These are phyloP conservation scores for Torrubiella hemipterigena DNA, from an alignment of 2,329 filamentous ascomycete genomes.

Conservation along the genomic window DNA sequence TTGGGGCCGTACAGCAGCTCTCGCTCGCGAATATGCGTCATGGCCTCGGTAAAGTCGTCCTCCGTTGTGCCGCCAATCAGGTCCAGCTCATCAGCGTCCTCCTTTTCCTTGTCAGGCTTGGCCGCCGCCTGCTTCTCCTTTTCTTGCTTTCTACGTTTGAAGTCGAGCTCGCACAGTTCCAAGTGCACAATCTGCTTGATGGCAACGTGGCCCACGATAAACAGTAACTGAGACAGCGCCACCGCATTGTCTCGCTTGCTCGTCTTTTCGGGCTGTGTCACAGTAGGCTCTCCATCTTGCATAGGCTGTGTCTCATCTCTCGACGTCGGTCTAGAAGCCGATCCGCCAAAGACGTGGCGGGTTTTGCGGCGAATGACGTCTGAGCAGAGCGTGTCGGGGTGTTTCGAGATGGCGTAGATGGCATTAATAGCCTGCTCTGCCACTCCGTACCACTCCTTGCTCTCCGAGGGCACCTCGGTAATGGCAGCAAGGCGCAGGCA, in stretches of 20 bases:
- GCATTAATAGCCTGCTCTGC: slow-evolving; percentile 94
- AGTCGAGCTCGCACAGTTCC: slow-evolving; percentile 93
- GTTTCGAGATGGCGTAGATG: slow-evolving; percentile 87
- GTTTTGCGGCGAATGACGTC: slow-evolving; percentile 84
- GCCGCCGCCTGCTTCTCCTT: slow-evolving; percentile 55
- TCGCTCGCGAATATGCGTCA: slow-evolving; percentile 71
- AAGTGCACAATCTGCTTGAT: slow-evolving; percentile 99
- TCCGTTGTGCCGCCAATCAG: slow-evolving; percentile 94
- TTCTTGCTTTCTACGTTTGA: slow-evolving; percentile 89
- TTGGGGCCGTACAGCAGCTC: slow-evolving; percentile 73
- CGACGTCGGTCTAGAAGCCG: slow-evolving; percentile 34
- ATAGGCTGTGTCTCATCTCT: slow-evolving; percentile 29
- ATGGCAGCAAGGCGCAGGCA: slow-evolving; percentile 71
- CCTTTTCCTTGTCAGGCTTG: slow-evolving; percentile 39
- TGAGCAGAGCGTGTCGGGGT: slow-evolving; percentile 86
- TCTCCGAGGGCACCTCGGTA: slow-evolving; percentile 73
- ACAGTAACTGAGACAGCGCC: slow-evolving; percentile 78
- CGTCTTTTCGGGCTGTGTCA: slow-evolving; percentile 24
- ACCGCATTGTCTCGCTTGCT: slow-evolving; percentile 57
- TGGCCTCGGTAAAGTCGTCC: slow-evolving; percentile 81
- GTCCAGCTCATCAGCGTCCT: slow-evolving; percentile 80
- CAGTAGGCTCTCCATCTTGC: slow-evolving; percentile 18
- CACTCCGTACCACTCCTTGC: slow-evolving; percentile 91
- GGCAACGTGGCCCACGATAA: slow-evolving; percentile 90
- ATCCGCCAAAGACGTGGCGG: slow-evolving; percentile 56